Percentiles rank a stretch among this genome's conserved stretches.
These are phyloP conservation scores for Haplographium delicatum DNA, from an alignment of 495 filamentous ascomycete species.

Conservation along the genomic window DNA sequence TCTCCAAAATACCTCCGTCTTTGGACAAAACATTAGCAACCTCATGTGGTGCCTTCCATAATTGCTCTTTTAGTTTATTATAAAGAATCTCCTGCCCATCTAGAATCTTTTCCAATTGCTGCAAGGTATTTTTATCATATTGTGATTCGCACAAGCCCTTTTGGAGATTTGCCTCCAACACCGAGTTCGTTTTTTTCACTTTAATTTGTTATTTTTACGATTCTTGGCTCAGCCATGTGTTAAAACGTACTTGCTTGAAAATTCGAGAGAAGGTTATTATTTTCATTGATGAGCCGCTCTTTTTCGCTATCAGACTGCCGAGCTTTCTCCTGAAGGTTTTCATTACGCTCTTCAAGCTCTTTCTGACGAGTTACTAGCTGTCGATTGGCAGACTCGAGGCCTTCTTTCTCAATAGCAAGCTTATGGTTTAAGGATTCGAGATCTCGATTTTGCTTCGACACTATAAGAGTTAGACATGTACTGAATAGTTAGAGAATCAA, in stretches of 20 bases:
- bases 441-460: background rate
- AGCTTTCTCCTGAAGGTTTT: background rate
- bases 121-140: constrained; percentile 20
- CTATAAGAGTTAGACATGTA: too few relatives aligned
- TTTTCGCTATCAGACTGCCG: background rate
- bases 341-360: background rate
- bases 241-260: too few relatives aligned
- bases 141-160: constrained; percentile 8
- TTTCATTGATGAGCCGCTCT: background rate
- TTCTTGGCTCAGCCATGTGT: too few relatives aligned
- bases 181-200: background rate
- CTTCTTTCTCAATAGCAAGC: background rate
- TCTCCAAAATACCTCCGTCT: constrained; percentile 12
- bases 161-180: constrained; percentile 8
- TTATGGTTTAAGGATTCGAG: background rate
- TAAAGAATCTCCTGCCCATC: constrained; percentile 17
- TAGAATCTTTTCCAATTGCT: constrained; percentile 22
- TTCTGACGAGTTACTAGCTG: background rate
- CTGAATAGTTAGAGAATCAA: too few relatives aligned
- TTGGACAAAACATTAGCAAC: constrained; percentile 10
- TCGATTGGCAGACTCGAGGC: background rate
- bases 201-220: too few relatives aligned
- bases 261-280: background rate
- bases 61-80: constrained; percentile 27
- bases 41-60: constrained; percentile 7